phyloP scores from a whole-genome alignment of 148 eudicot species.

The Vaccinium macrocarpon region DNA sequence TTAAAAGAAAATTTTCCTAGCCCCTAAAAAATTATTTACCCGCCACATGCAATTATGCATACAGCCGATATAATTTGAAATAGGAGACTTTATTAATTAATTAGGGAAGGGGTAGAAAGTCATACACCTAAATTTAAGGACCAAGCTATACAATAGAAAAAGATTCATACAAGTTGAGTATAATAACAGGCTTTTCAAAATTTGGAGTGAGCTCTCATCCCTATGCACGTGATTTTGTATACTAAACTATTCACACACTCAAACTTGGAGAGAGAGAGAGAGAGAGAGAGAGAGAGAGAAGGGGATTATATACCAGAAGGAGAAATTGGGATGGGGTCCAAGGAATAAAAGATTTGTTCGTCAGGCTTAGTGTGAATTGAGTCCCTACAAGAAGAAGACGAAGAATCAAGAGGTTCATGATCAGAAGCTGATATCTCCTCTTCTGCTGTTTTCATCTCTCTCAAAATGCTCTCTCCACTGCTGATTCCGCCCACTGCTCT shows the following conservation, averaged over 20 bases:
- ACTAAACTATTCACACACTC: background rate
- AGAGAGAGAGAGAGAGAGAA: constrained; percentile 13
- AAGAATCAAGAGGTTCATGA: constrained; percentile 16
- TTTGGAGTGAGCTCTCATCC: background rate
- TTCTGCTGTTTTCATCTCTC: constrained; percentile 15
- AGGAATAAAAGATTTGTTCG: constrained; percentile 16
- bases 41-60: background rate
- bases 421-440: constrained; percentile 18
- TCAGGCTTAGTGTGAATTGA: constrained; percentile 21
- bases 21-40: background rate
- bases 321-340: constrained; percentile 16
- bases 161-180: background rate
- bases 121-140: background rate
- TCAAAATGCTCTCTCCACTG: background rate
- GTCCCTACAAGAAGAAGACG: constrained; percentile 33
- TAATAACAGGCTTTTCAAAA: background rate
- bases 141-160: background rate
- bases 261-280: background rate
- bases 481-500: constrained; percentile 3
- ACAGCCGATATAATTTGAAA: background rate
- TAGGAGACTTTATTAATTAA: background rate
- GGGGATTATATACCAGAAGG: constrained; percentile 10
- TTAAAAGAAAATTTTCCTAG: background rate
- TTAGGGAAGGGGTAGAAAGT: background rate
- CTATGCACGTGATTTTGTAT: background rate